Conservation (phyloP, 2,329 filamentous ascomycete genomes). For the Fusarium sp. region DNA sequence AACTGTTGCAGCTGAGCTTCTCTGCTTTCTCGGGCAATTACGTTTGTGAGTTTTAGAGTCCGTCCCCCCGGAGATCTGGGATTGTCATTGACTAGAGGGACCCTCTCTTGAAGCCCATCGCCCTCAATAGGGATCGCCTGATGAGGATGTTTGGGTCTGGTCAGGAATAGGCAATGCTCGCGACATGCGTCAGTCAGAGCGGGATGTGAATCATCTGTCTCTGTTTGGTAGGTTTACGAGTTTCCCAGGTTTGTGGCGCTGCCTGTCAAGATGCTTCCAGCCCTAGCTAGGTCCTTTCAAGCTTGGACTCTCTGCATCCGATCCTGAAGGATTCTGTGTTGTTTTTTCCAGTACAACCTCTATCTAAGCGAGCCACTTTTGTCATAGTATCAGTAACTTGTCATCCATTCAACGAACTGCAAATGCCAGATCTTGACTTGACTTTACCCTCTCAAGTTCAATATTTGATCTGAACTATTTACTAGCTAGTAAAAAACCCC, state of each 20-base stretch:
- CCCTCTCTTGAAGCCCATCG: slow-evolving; percentile 24
- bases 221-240: slow-evolving; percentile 28
- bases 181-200: neutral
- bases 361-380: slow-evolving; percentile 9
- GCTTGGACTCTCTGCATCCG: neutral
- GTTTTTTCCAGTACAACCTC: neutral
- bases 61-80: slow-evolving; percentile 22
- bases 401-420: neutral
- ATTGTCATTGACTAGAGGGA: slow-evolving; percentile 8
- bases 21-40: neutral
- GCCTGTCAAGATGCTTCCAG: slow-evolving; percentile 25
- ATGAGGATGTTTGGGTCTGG: slow-evolving; percentile 1
- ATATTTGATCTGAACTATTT: neutral
- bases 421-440: slow-evolving; percentile 11
- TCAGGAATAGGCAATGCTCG: slow-evolving; percentile 22
- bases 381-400: neutral
- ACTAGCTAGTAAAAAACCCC: neutral
- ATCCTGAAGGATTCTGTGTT: slow-evolving; percentile 21
- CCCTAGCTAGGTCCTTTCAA: slow-evolving; percentile 20
- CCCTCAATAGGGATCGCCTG: slow-evolving; percentile 33
- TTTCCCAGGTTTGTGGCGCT: slow-evolving; percentile 16
- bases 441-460: no score
- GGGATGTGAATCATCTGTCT: neutral
- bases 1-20: neutral
- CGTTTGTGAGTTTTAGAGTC: neutral